A percentile compares a stretch with the other conserved stretches of the same genome.
These are phyloP conservation scores for Curvularia eragrostidis DNA, from an alignment of 2,329 filamentous ascomycete species.

Conservation along the genomic window DNA sequence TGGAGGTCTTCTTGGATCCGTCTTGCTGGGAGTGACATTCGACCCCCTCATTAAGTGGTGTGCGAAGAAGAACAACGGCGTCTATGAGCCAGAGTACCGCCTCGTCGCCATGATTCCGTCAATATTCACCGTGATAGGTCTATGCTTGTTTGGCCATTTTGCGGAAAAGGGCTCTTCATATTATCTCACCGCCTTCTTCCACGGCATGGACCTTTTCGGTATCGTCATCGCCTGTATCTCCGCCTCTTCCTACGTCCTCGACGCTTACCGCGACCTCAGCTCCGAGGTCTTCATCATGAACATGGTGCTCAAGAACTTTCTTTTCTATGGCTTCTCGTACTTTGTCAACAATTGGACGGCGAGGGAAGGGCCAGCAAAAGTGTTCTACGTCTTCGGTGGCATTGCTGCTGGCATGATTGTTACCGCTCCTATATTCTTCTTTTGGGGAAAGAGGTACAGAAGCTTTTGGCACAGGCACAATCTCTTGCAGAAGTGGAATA, in stretches of 20 bases:
- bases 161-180: constrained; percentile 28
- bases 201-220: constrained; percentile 45
- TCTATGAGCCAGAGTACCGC: constrained; percentile 63
- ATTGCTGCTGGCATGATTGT: constrained; percentile 29
- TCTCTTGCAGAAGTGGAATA: constrained; percentile 42
- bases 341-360: constrained; percentile 55
- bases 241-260: constrained; percentile 48
- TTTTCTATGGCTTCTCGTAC: constrained; percentile 54
- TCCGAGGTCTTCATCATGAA: constrained; percentile 54
- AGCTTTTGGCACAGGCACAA: constrained; percentile 47
- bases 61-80: constrained; percentile 58
- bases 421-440: constrained; percentile 44
- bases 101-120: constrained; percentile 47
- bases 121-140: constrained; percentile 46
- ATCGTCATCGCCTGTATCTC: constrained; percentile 44
- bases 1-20: constrained; percentile 44
- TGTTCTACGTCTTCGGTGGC: constrained; percentile 51
- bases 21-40: constrained; percentile 31
- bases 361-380: constrained; percentile 42
- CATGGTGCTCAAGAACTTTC: constrained; percentile 55
- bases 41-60: constrained; percentile 53
- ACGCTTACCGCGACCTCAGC: constrained; percentile 52
- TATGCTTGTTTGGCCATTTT: constrained; percentile 51
- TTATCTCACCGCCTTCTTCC: constrained; percentile 45
- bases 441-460: constrained; percentile 46